Conservation (phyloP, 2,329 filamentous ascomycete genomes). For the Rachicladosporium sp. region DNA sequence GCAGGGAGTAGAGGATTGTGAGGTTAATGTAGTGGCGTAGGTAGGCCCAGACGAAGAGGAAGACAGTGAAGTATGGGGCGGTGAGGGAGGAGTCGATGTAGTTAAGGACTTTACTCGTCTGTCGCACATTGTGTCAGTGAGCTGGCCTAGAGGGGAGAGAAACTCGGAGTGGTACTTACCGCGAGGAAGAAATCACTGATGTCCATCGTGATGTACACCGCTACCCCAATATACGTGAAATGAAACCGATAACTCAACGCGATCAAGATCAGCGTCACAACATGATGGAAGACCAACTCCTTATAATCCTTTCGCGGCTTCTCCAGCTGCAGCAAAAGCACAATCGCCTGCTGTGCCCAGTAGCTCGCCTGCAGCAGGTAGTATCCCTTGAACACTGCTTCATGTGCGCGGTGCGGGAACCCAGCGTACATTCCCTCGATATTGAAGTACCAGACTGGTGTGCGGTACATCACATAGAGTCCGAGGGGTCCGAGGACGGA, state of each 20-base stretch:
- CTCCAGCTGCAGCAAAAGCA: constrained; percentile 74
- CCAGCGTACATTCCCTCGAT: constrained; percentile 78
- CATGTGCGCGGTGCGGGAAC: constrained; percentile 74
- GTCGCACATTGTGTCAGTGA: constrained; percentile 3
- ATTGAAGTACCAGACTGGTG: constrained; percentile 95
- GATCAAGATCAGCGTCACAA: constrained; percentile 77
- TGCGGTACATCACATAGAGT: constrained; percentile 79
- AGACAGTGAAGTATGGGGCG: constrained; percentile 72
- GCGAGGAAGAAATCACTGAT: constrained; percentile 93
- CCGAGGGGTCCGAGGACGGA: constrained; percentile 68
- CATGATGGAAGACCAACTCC: constrained; percentile 82
- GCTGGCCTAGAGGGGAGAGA: no score
- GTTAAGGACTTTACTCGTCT: constrained; percentile 86
- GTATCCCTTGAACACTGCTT: constrained; percentile 80
- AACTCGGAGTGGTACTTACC: no score
- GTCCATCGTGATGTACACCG: constrained; percentile 90
- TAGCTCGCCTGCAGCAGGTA: constrained; percentile 90
- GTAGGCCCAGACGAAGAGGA: constrained; percentile 79
- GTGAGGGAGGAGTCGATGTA: constrained; percentile 72
- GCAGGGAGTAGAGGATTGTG: constrained; percentile 60
- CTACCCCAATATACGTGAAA: constrained; percentile 88
- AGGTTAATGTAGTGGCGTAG: constrained; percentile 77
- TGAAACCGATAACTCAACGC: constrained; percentile 85
- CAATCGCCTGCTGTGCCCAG: constrained; percentile 90
- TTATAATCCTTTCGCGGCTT: constrained; percentile 92